phyloP scores from a whole-genome alignment of 495 filamentous ascomycete genomes.

The Podospora didyma region DNA sequence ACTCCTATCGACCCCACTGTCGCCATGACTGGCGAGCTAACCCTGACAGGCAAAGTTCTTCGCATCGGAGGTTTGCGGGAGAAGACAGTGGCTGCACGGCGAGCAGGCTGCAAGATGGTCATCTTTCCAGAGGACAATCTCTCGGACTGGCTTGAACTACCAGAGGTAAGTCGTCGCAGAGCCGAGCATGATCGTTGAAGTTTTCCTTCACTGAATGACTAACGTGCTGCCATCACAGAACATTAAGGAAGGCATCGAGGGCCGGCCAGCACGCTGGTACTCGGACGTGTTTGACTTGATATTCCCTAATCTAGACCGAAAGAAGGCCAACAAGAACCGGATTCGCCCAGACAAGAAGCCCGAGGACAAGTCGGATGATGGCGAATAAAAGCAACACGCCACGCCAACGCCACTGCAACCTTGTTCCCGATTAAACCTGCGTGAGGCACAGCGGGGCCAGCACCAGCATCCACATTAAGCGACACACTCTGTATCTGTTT shows the following conservation, averaged over 20 bases:
- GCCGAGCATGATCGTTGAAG: neutral
- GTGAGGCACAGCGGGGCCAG: neutral
- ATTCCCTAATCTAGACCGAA: slow-evolving; percentile 75
- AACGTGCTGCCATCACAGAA: slow-evolving; percentile 58
- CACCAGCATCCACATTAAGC: neutral
- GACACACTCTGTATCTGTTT: neutral
- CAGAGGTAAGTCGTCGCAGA: slow-evolving; percentile 64
- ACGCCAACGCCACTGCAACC: neutral
- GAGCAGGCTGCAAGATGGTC: slow-evolving; percentile 90
- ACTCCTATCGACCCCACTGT: slow-evolving; percentile 75
- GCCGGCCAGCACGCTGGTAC: slow-evolving; percentile 89
- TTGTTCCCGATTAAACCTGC: neutral
- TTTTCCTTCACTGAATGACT: slow-evolving; percentile 21
- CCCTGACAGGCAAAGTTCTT: slow-evolving; percentile 94
- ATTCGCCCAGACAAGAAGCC: slow-evolving; percentile 50
- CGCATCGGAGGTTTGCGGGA: slow-evolving; percentile 94
- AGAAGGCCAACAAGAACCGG: slow-evolving; percentile 66
- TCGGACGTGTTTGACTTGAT: slow-evolving; percentile 87
- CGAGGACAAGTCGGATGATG: slow-evolving; percentile 29
- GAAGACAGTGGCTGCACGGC: slow-evolving; percentile 96
- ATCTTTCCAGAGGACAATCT: slow-evolving; percentile 94
- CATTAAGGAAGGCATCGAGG: slow-evolving; percentile 92
- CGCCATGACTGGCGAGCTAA: slow-evolving; percentile 98
- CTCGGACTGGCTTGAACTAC: slow-evolving; percentile 96
- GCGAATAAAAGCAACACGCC: slow-evolving; percentile 20